These are phyloP conservation scores for Pseudoperonospora humuli DNA, from an alignment of 352 stramenopile genomes.

Conservation along the genomic window DNA sequence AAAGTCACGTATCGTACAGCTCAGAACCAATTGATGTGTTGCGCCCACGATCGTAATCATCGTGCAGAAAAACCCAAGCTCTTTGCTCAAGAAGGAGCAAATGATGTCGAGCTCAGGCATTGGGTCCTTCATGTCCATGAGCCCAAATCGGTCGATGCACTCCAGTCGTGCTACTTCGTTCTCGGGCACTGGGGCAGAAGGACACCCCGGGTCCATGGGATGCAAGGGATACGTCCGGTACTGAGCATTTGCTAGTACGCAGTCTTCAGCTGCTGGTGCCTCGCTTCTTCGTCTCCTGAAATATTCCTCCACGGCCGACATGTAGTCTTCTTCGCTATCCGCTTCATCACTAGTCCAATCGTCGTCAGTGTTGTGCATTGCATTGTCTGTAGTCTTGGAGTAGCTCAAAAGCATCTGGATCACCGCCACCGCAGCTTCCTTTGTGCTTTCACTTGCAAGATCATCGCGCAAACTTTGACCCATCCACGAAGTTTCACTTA, in stretches of 20 bases:
- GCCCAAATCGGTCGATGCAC: slow-evolving; percentile 25
- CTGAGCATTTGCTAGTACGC: slow-evolving; percentile 31
- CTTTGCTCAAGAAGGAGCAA: slow-evolving; percentile 39
- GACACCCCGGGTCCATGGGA: slow-evolving; percentile 13
- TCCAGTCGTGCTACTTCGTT: slow-evolving; percentile 38
- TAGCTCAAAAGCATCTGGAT: slow-evolving; percentile 28
- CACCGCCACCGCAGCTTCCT: slow-evolving; percentile 25
- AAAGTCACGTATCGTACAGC: slow-evolving; percentile 32
- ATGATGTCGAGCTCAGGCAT: slow-evolving; percentile 50
- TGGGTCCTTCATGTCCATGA: slow-evolving; percentile 34
- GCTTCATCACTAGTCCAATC: slow-evolving; percentile 4
- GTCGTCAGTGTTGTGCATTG: slow-evolving; percentile 2
- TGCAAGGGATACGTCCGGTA: slow-evolving; percentile 34
- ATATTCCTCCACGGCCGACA: slow-evolving; percentile 30
- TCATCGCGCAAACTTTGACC: slow-evolving; percentile 19
- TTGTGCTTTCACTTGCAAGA: slow-evolving; percentile 17
- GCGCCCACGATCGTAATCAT: slow-evolving; percentile 54
- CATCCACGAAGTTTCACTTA: background rate
- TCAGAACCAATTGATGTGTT: slow-evolving; percentile 37
- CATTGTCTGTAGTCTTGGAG: background rate
- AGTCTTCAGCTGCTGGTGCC: slow-evolving; percentile 18
- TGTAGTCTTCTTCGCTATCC: slow-evolving; percentile 13
- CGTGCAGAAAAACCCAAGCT: slow-evolving; percentile 41
- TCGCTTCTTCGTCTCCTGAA: slow-evolving; percentile 21
- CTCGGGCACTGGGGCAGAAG: slow-evolving; percentile 23